Evolutionary conservation across 2,329 filamentous ascomycete genomes (phyloP).

Genomic region (Plectosphaerella sp.): DNA sequence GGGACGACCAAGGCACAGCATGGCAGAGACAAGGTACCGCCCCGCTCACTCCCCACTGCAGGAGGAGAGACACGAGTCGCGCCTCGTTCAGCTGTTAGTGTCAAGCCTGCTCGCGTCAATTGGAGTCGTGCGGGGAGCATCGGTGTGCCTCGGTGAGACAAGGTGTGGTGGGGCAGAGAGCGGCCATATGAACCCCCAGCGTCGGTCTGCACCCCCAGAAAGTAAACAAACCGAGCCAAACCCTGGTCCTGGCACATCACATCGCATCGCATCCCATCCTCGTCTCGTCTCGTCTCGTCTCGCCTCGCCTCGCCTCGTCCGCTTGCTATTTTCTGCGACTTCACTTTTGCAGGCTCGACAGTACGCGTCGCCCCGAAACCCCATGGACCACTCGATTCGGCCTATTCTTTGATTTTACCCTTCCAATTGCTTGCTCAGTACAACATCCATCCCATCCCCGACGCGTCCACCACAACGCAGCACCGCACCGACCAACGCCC

Average conservation of each 20-base stretch:
- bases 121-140: background rate
- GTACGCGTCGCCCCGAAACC: background rate
- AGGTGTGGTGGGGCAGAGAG: background rate
- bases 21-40: too few species aligned
- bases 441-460: background rate
- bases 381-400: background rate
- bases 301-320: too few species aligned
- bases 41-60: too few species aligned
- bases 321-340: background rate
- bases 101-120: too few species aligned
- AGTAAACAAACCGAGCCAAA: conserved; percentile 3
- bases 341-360: background rate
- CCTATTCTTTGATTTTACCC: background rate
- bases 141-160: background rate
- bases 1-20: too few species aligned
- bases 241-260: background rate
- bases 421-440: background rate
- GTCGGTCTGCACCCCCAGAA: background rate
- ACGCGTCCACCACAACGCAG: background rate
- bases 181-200: background rate
- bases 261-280: background rate
- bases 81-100: too few species aligned
- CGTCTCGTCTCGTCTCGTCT: background rate
- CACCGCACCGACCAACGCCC: background rate
- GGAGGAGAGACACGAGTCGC: too few species aligned